Evolutionary conservation across 306 rosid species (phyloP), one percentile per base, ranked within the genome.

Genomic region (Casuarina glauca): DNA sequence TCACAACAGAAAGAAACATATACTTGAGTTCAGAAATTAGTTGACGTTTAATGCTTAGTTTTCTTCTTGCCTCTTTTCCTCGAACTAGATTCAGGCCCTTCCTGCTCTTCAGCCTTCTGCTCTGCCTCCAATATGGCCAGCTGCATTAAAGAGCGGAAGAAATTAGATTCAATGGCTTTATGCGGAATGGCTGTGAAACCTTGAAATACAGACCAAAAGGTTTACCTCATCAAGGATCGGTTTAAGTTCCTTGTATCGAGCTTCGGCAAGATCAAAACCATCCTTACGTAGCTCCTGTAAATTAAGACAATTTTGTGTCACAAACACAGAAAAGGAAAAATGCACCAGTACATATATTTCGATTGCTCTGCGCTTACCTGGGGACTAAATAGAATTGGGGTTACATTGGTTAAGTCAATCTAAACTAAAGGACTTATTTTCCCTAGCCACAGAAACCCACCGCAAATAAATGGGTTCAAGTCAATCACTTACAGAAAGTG

Each of bases 171-270:
- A 26, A 26, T 26, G 70, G 35, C 55, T 66, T 63, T 52, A 75
- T 6, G 44, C 35, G 69, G 42, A 26, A 9, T 60, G 32, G 49
- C 9, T 43, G 15, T 15, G 9, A n/a, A 69, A 42, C 39, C 61
- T 64, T 38, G 54, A 58, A 43, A 62, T 64, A 26, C 61, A 54
- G 82, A 74, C 53, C 4, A 57, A 83, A 39, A 78, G 74, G 11
- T 44, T 82, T 88, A 95, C 97, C 98, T 95, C 97, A 4, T 95
- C 98, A 61, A 95, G 97, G 78, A 95, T 89, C 38, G 98, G 98
- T 83, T 92, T 95, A 66, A 95, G 97, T 87, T 95, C 98, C 84
- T 87, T 82, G 82, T 89, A 89, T 45, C 97, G 91, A 69, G 85
- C 72, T 79, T 91, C 98, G 13, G 97, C 98, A 46, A 92, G 97